Evolutionary conservation across 1,139 yeast species (phyloP).

Genomic region (Saccharomyces hybrid): DNA sequence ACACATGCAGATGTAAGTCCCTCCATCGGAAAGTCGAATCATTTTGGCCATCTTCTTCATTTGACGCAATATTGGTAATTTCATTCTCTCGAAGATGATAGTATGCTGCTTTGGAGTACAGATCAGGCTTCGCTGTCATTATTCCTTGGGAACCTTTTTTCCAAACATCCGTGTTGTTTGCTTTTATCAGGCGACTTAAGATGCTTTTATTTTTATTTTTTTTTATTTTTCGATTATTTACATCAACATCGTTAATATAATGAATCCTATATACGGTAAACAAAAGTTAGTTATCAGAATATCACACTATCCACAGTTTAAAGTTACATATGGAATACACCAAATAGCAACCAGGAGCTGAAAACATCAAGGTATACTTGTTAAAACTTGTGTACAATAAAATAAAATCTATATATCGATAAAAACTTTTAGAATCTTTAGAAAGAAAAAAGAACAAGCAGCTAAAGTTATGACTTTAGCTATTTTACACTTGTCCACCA

Average conservation of each 20-base stretch:
- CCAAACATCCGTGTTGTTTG: not conserved
- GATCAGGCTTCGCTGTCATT: not conserved
- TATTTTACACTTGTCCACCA: constrained; percentile 43
- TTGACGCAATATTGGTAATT: not conserved
- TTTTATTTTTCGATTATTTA: not conserved
- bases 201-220: not conserved
- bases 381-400: not conserved
- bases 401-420: not conserved
- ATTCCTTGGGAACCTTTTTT: constrained; percentile 1
- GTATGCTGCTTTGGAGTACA: not conserved
- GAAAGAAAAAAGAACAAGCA: not conserved
- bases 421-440: not conserved
- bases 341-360: not conserved
- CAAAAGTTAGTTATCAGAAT: not conserved
- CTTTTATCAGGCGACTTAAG: not conserved
- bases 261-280: not conserved
- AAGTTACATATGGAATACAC: not conserved
- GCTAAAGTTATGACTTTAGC: not conserved
- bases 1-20: not conserved
- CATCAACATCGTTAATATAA: not conserved
- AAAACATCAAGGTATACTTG: not conserved
- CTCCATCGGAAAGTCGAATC: not conserved
- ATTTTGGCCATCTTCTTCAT: not conserved
- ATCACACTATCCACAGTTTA: not conserved
- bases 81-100: not conserved